A percentile compares a stretch with the other conserved stretches of the same genome.
Evolutionary conservation across 495 filamentous ascomycete species (phyloP).

Genomic region (Penicillium egyptiacum): DNA sequence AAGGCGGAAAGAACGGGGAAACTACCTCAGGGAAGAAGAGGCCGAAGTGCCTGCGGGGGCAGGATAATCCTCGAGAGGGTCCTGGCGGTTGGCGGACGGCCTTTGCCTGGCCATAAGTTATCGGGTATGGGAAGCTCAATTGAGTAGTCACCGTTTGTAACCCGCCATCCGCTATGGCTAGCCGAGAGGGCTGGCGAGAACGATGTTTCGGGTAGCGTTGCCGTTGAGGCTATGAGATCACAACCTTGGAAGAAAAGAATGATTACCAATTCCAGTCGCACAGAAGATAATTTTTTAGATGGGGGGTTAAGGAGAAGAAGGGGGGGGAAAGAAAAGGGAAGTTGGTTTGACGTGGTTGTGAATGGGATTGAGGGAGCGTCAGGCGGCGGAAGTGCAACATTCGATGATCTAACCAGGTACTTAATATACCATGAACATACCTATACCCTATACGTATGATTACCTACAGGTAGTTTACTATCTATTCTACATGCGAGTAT

Average conservation of each 20-base stretch:
- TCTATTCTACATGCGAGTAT: too few relatives aligned
- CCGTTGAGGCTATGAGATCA: conserved; percentile 18
- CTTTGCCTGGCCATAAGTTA: conserved; percentile 56
- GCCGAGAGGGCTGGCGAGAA: conserved; percentile 23
- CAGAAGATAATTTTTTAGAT: background rate
- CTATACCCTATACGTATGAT: background rate
- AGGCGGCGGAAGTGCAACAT: conserved; percentile 42
- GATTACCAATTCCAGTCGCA: background rate
- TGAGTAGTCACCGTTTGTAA: conserved; percentile 41
- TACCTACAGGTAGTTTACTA: too few relatives aligned
- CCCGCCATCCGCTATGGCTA: conserved; percentile 47
- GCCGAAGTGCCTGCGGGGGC: conserved; percentile 43
- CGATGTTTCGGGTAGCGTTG: conserved; percentile 11
- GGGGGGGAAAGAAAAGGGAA: conserved; percentile 5
- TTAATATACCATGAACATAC: background rate
- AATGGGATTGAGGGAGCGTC: conserved; percentile 40
- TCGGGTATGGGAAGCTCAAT: conserved; percentile 39
- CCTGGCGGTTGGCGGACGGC: conserved; percentile 49
- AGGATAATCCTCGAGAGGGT: conserved; percentile 50
- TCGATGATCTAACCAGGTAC: conserved; percentile 25
- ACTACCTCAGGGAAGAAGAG: conserved; percentile 51
- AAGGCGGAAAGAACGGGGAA: conserved; percentile 26
- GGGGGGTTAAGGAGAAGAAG: background rate
- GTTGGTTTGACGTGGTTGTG: conserved; percentile 28
- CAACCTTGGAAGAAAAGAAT: background rate